Evolutionary conservation across 306 rosid species (phyloP).

Genomic region (Trifolium dubium): DNA sequence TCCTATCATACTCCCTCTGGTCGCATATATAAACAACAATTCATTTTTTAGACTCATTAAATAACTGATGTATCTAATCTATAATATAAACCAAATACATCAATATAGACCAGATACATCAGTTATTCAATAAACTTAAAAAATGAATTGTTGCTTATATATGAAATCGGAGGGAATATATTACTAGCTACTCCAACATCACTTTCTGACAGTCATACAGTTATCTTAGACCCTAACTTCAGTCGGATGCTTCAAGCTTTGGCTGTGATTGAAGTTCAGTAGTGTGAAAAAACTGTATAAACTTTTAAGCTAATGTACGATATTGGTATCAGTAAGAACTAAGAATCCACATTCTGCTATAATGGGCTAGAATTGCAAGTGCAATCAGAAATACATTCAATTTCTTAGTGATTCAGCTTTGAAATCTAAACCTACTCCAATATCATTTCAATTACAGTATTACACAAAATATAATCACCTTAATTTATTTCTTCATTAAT

Average conservation of each 20-base stretch:
- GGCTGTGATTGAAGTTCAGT: slow-evolving; percentile 2
- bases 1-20: too few relatives aligned
- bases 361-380: not conserved
- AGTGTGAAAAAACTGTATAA: not conserved
- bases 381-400: not conserved
- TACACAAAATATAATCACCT: slow-evolving; percentile 9
- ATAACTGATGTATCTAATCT: too few relatives aligned
- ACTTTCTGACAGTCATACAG: not conserved
- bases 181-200: too few relatives aligned
- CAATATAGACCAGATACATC: too few relatives aligned
- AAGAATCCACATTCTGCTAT: not conserved
- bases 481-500: not conserved
- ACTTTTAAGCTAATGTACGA: not conserved
- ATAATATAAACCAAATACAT: too few relatives aligned
- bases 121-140: too few relatives aligned
- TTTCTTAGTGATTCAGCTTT: slow-evolving; percentile 12
- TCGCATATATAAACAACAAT: too few relatives aligned
- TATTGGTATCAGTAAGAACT: not conserved
- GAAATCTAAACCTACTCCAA: slow-evolving; percentile 13
- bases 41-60: too few relatives aligned
- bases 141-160: too few relatives aligned
- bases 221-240: not conserved
- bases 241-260: not conserved
- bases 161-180: too few relatives aligned
- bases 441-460: not conserved